A percentile compares a stretch with the other conserved stretches of the same genome.
Conservation (phyloP, 2,329 filamentous ascomycete species). For the Aspergillus fijiensis region DNA sequence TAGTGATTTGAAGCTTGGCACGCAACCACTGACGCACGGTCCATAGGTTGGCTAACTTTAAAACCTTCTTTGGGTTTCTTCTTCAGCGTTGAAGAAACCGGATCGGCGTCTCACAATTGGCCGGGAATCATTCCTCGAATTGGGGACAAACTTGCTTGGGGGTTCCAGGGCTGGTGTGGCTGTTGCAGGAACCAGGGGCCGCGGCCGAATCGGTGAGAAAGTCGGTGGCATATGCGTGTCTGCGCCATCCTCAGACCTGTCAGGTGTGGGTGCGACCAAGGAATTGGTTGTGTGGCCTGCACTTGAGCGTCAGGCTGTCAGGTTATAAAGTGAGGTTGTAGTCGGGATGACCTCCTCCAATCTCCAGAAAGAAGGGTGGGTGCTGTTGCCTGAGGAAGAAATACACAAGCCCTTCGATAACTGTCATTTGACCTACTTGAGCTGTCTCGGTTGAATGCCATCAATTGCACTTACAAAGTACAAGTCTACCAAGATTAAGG, state of each 20-base stretch:
- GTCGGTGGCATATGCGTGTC: too few relatives aligned
- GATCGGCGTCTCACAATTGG: not conserved
- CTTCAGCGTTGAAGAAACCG: not conserved
- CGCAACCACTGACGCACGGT: constrained; percentile 9
- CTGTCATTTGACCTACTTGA: too few relatives aligned
- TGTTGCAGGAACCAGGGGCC: not conserved
- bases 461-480: too few relatives aligned
- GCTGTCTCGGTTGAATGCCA: too few relatives aligned
- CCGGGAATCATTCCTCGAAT: not conserved
- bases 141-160: not conserved
- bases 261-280: not conserved
- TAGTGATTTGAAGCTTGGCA: not conserved
- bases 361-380: not conserved
- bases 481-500: too few relatives aligned
- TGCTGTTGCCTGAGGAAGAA: not conserved
- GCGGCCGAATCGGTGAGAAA: not conserved
- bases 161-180: not conserved
- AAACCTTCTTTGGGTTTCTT: not conserved
- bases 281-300: not conserved
- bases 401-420: too few relatives aligned
- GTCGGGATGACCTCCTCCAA: not conserved
- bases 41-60: constrained; percentile 5
- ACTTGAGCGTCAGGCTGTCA: not conserved
- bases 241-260: not conserved
- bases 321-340: not conserved